phyloP scores from a whole-genome alignment of 345 rosid genomes.

The Tarenaya hassleriana region DNA sequence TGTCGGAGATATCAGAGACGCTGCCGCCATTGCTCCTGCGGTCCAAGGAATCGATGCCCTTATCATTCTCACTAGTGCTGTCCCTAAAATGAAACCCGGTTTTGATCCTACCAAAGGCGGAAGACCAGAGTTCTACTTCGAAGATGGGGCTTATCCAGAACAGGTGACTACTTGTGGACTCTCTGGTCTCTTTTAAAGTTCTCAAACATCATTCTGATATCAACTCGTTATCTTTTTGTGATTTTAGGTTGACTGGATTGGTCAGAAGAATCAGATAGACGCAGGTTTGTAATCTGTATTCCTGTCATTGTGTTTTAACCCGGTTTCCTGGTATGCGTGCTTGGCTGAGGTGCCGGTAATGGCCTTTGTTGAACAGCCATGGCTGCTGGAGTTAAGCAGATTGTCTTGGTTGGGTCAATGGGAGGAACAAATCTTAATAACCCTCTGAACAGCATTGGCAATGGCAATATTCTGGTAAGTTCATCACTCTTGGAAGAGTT shows the following conservation, averaged over 20 bases:
- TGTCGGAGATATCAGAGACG: conserved; percentile 68
- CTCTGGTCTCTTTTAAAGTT: background rate
- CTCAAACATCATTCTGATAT: conserved; percentile 7
- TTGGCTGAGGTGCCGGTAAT: background rate
- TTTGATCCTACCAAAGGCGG: conserved; percentile 80
- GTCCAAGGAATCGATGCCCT: conserved; percentile 69
- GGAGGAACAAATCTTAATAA: conserved; percentile 76
- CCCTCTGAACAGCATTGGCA: conserved; percentile 82
- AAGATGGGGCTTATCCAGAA: conserved; percentile 91
- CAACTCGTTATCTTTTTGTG: conserved; percentile 8
- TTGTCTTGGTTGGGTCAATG: conserved; percentile 95
- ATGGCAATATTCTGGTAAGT: conserved; percentile 88
- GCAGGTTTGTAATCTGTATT: conserved; percentile 55
- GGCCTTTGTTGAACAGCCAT: conserved; percentile 42
- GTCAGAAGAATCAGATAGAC: conserved; percentile 97
- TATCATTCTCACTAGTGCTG: conserved; percentile 86
- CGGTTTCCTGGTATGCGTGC: background rate
- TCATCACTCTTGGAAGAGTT: conserved; percentile 4
- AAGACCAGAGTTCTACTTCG: conserved; percentile 86
- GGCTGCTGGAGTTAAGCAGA: conserved; percentile 91
- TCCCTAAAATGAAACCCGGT: conserved; percentile 75
- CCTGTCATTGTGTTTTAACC: conserved; percentile 1
- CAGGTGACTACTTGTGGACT: conserved; percentile 40
- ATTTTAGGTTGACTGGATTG: conserved; percentile 89
- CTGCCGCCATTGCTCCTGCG: conserved; percentile 48